Evolutionary conservation across 768 basidiomycete species (phyloP), one percentile per base, ranked within the genome.

Genomic region (Thelephora aurantiotincta): DNA sequence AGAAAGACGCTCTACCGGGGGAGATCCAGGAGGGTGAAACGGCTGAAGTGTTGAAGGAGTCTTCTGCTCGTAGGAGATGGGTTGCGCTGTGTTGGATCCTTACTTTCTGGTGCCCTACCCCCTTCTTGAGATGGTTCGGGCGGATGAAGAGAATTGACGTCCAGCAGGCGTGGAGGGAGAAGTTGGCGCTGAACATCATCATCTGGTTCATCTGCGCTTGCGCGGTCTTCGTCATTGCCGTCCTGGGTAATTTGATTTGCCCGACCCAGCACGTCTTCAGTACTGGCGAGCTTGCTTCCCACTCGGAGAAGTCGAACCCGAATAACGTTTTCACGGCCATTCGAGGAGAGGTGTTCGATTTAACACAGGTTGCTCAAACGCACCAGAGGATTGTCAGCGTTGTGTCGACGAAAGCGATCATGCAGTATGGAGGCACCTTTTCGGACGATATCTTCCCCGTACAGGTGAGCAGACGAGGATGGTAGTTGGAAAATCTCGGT

Each of bases 81-180:
- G 82, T 96, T 7, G 69, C 73, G 14, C 63, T 97, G 0, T 89
- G 85, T 54, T 90, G 89, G 84, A 60, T 87, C 13, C 68, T 97
- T 45, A 99, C 96, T 1, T 99, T 75, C 70, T 98, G 90, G 89
- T 64, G 91, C 5, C 96, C 94, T 0, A 78, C 73, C 11, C 72
- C 72, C 2, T 63, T 80, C 45, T 66, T 99, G 37, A 70, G 63
- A 9, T 79, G 74, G 60, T 52, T 88, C 47, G 92, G 94, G 1
- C 73, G 88, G 23, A 96, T 97, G 92, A 96, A 97, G 67, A 82
- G 94, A 6, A 62, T 82, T 52, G 96, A 99, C 57, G 73, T 99
- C 19, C 78, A 85, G 20, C 91, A 97, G 63, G 96, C 96, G 1
- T 99, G 96, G 96, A 70, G 94, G 50, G 96, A 98, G 65, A 98